Evolutionary conservation across 345 rosid genomes (phyloP).

Genomic region (Heritiera fomes): DNA sequence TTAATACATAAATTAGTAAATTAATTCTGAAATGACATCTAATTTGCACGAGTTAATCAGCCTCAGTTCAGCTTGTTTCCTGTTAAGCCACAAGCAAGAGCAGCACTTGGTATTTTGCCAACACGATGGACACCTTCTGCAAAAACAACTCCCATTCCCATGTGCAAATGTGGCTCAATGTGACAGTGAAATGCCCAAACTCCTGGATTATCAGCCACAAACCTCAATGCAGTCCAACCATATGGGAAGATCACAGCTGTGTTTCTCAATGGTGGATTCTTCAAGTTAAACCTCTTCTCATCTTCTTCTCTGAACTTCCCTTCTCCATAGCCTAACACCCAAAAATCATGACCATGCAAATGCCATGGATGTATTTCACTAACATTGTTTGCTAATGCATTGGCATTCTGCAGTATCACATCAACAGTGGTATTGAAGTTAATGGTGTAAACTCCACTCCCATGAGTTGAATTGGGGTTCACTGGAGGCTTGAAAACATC

Average conservation of each 20-base stretch:
- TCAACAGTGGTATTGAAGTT: constrained; percentile 51
- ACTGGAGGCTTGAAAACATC: constrained; percentile 53
- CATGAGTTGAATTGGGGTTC: constrained; percentile 47
- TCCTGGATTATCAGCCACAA: constrained; percentile 80
- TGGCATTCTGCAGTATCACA: constrained; percentile 72
- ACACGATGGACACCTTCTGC: constrained; percentile 56
- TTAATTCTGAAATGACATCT: background rate
- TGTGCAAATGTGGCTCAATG: constrained; percentile 83
- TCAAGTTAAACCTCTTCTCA: constrained; percentile 46
- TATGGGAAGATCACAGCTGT: constrained; percentile 65
- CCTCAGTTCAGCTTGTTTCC: constrained; percentile 12
- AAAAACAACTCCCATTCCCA: constrained; percentile 94
- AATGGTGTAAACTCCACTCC: constrained; percentile 55
- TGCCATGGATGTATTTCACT: constrained; percentile 92
- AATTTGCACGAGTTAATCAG: background rate
- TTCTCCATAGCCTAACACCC: constrained; percentile 79
- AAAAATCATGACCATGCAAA: constrained; percentile 82
- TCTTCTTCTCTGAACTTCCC: constrained; percentile 45
- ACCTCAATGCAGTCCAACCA: constrained; percentile 93
- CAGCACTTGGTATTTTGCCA: constrained; percentile 46
- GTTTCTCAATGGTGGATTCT: constrained; percentile 71
- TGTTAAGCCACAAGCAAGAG: constrained; percentile 59
- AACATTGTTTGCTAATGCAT: constrained; percentile 31
- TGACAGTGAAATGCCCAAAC: constrained; percentile 96
- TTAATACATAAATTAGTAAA: background rate